These are phyloP conservation scores for Prunus persica DNA, from an alignment of 306 rosid genomes.

Conservation along the genomic window DNA sequence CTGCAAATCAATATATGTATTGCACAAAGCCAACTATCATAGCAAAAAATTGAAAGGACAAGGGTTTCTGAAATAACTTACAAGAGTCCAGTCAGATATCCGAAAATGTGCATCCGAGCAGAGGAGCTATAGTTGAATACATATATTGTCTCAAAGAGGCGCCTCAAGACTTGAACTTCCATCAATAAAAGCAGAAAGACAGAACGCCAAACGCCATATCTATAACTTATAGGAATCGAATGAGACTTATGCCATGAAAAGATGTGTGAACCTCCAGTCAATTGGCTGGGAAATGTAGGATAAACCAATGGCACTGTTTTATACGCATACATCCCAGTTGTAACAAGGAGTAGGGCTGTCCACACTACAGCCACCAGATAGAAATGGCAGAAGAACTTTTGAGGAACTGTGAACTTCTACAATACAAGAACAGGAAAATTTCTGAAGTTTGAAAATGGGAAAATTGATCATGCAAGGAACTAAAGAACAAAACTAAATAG, in stretches of 20 bases:
- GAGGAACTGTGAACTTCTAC: constrained; percentile 85
- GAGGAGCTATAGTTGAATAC: constrained; percentile 74
- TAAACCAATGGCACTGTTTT: constrained; percentile 42
- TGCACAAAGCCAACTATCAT: neutral
- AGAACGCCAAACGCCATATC: constrained; percentile 54
- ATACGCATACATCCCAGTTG: constrained; percentile 72
- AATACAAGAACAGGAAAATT: constrained; percentile 4
- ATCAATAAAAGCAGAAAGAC: constrained; percentile 75
- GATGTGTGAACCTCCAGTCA: constrained; percentile 61
- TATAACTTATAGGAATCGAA: constrained; percentile 28
- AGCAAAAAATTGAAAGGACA: constrained; percentile 14
- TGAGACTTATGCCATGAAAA: constrained; percentile 34
- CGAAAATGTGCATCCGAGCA: constrained; percentile 81
- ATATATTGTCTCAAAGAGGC: constrained; percentile 59
- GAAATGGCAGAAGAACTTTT: constrained; percentile 72
- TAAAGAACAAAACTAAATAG: neutral
- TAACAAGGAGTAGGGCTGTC: constrained; percentile 67
- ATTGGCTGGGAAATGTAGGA: constrained; percentile 50
- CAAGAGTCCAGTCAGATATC: constrained; percentile 82
- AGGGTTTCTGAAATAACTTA: constrained; percentile 41
- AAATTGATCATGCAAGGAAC: neutral
- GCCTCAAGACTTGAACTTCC: constrained; percentile 76
- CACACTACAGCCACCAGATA: constrained; percentile 61
- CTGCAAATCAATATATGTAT: neutral
- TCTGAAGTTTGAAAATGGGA: neutral